These are phyloP conservation scores for Leptomonas pyrrhocoris DNA, from an alignment of 208 protist genomes.

Conservation along the genomic window DNA sequence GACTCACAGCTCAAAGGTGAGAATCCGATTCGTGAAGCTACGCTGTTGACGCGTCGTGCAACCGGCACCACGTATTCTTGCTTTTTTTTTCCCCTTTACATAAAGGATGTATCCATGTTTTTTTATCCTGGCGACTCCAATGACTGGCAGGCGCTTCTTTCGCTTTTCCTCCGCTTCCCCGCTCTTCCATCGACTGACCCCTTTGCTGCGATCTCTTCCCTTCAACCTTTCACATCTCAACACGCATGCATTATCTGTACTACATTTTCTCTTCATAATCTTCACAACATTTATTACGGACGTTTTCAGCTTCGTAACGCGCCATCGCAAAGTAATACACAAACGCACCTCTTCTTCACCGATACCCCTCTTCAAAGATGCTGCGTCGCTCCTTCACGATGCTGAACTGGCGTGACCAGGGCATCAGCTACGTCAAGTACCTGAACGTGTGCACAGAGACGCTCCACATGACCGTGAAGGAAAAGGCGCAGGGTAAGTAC, in stretches of 20 bases:
- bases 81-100: no score
- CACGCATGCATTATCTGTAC: neutral
- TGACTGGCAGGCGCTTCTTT: no score
- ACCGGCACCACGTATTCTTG: no score
- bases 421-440: conserved; percentile 92
- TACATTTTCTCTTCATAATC: neutral
- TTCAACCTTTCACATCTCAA: neutral
- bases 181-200: neutral
- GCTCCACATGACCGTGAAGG: conserved; percentile 80
- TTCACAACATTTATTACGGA: neutral
- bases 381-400: conserved; percentile 58
- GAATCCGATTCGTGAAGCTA: no score
- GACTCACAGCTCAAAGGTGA: no score
- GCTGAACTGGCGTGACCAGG: conserved; percentile 87
- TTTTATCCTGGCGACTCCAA: no score
- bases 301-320: neutral
- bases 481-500: conserved; percentile 69
- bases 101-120: no score
- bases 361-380: conserved; percentile 32
- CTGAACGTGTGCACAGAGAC: conserved; percentile 89
- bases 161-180: conserved; percentile 5
- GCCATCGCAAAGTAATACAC: conserved; percentile 1
- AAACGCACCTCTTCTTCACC: neutral
- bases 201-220: neutral
- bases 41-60: no score